phyloP scores from a whole-genome alignment of 345 rosid species.

The Corymbia maculata region DNA sequence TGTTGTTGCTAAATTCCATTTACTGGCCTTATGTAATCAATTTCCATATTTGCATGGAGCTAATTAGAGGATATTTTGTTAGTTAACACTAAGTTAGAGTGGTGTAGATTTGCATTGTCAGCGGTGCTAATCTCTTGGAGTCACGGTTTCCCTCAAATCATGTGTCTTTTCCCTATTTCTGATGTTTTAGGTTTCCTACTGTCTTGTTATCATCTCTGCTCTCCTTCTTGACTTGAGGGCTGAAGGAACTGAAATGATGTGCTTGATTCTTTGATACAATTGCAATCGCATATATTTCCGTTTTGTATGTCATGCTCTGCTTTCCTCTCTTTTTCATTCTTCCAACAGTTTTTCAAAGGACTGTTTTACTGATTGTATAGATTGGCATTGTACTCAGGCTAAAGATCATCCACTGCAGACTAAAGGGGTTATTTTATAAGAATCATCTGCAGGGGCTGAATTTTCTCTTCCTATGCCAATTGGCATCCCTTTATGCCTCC shows the following conservation, averaged over 20 bases:
- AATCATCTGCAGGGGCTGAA: neutral
- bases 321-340: neutral
- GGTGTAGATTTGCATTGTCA: neutral
- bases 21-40: neutral
- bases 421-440: neutral
- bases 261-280: neutral
- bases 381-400: neutral
- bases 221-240: neutral
- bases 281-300: neutral
- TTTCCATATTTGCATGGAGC: neutral
- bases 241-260: neutral
- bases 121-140: neutral
- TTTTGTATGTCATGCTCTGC: neutral
- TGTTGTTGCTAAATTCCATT: neutral
- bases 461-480: neutral
- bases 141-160: neutral
- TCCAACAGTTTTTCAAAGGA: neutral
- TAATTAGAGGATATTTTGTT: neutral
- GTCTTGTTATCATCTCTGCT: neutral
- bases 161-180: neutral
- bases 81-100: neutral
- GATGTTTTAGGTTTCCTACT: neutral
- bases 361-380: neutral
- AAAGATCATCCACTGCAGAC: neutral
- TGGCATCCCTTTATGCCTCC: neutral